Evolutionary conservation across 2,329 filamentous ascomycete genomes (phyloP), one percentile per base, ranked within the genome.

Genomic region (Didymella pomorum): DNA sequence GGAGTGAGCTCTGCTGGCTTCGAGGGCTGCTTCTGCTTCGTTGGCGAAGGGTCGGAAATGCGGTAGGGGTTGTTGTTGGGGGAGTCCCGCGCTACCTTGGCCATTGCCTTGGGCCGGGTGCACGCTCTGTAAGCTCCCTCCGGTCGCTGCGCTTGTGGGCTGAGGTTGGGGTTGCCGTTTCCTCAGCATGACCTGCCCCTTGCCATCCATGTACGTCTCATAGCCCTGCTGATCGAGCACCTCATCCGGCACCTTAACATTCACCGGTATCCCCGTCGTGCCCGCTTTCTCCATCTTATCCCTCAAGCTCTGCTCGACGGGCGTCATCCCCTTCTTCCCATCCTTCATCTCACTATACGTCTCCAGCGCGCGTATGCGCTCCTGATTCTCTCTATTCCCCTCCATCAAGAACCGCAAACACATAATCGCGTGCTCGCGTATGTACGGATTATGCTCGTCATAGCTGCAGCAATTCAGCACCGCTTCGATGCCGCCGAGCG

Each of bases 371-470:
- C 87, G 83, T 51, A 93, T 86, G 67, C 90, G 89, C 29, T 86
- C 83, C 62, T 90, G 89, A 16, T 91, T 91, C 56, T 88, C 88
- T 29, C 88, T 85, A 60, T 88, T 92, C 12, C 89, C 89, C 66
- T 91, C 89, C 78, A 91, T 85, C 6, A 91, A 81, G 52, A 79
- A 79, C 1, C 77, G 69, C 3, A 79, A 66, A 45, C 84, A 88
- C 65, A 86, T 79, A 57, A 81, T 82, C 61, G 85, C 83, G 63
- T 87, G 91, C 76, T 98, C 94, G 70, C 94, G 92, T 63, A 96
- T 93, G 73, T 94, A 97, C 0, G 93, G 92, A 71, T 97, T 97
- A 78, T 96, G 88, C 67, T 94, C 92, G 72, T 98, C 94, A 73
- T 95, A 95, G 29, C 88, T 86, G 69, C 93, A 97, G 77, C 93